Percentiles rank a stretch among this genome's conserved stretches.
Conservation (phyloP, 139 green algal genomes). For the Picochlorum sp. region DNA sequence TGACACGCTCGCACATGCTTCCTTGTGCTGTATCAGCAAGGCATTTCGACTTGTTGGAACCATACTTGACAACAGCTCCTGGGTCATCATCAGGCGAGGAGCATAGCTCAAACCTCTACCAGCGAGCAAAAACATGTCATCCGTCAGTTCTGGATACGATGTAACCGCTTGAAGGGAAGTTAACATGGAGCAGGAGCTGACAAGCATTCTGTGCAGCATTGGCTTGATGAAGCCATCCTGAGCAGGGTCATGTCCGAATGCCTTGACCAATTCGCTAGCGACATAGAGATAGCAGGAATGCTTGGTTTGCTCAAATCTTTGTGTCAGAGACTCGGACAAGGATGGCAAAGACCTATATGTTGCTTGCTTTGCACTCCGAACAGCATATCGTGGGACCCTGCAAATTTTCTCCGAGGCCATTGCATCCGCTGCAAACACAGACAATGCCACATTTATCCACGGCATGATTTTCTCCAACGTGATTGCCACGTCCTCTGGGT, state of each 20-base stretch:
- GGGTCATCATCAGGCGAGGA: constrained; percentile 42
- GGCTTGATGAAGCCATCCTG: constrained; percentile 29
- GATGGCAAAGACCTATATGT: constrained; percentile 35
- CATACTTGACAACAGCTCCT: constrained; percentile 40
- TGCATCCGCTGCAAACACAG: constrained; percentile 18
- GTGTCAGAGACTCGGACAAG: constrained; percentile 48
- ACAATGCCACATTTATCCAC: constrained; percentile 32
- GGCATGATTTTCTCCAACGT: constrained; percentile 40
- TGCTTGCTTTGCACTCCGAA: constrained; percentile 38
- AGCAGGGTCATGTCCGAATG: constrained; percentile 45
- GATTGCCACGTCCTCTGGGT: constrained; percentile 32
- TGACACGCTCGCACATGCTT: constrained; percentile 60
- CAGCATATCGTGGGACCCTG: constrained; percentile 42
- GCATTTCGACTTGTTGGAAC: constrained; percentile 45
- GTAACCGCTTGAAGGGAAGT: constrained; percentile 29
- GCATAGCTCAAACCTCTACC: constrained; percentile 46
- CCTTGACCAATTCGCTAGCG: constrained; percentile 71
- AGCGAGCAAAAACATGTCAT: constrained; percentile 72
- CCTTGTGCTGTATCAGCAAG: constrained; percentile 48
- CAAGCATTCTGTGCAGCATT: constrained; percentile 48
- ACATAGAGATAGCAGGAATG: constrained; percentile 73
- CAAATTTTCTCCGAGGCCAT: constrained; percentile 31
- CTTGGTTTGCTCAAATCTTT: constrained; percentile 41
- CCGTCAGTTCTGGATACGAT: constrained; percentile 54
- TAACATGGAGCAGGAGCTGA: constrained; percentile 32